Percentiles rank a stretch among this genome's conserved stretches.
These are phyloP conservation scores for Tolypocladium tropicale DNA, from an alignment of 2,329 filamentous ascomycete genomes.

Conservation along the genomic window DNA sequence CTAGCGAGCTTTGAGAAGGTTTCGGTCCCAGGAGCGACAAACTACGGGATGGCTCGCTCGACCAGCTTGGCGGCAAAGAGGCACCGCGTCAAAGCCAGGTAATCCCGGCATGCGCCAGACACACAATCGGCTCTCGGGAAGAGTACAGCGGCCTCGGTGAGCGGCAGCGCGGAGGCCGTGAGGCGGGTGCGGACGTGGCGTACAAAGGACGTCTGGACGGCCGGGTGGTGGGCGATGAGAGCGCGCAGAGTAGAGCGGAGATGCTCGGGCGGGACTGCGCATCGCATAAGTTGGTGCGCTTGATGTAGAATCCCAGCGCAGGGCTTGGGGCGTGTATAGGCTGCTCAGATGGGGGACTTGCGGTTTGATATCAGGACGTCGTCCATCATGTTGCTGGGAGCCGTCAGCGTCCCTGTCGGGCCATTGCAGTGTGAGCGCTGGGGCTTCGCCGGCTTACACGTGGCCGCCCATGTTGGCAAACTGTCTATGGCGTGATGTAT, in stretches of 20 bases:
- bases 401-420: not conserved
- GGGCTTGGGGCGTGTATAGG: too few relatives aligned
- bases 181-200: not conserved
- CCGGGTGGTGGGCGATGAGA: not conserved
- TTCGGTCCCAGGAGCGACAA: not conserved
- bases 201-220: not conserved
- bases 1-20: not conserved
- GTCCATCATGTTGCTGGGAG: not conserved
- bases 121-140: not conserved
- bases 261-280: not conserved
- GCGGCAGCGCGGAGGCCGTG: not conserved
- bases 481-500: not conserved
- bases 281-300: not conserved
- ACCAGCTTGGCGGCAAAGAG: not conserved
- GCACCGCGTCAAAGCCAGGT: not conserved
- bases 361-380: not conserved
- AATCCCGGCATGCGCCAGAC: not conserved
- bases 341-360: not conserved
- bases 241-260: not conserved
- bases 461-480: not conserved
- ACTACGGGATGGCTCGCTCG: not conserved
- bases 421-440: not conserved
- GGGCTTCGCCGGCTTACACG: not conserved
- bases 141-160: not conserved
- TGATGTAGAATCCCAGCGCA: too few relatives aligned